Base-by-base conservation (phyloP, 306 rosid genomes). In the Hippophae gyantsensis region DNA sequence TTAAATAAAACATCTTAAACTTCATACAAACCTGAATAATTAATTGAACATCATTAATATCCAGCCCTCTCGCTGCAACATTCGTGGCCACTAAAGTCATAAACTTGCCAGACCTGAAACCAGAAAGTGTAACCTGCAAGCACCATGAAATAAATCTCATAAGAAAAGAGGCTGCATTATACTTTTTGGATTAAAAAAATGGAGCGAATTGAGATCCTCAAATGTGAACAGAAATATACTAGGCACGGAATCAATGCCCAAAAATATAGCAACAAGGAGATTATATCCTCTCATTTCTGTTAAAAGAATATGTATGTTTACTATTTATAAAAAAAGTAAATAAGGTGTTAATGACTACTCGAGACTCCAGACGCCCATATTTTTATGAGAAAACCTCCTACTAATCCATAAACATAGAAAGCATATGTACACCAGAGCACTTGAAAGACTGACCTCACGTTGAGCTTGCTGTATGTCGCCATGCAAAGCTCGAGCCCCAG, bases 1-100 rank as follows among this genome's bases (percentile, higher is more conserved):
- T 23, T 49, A 49, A 48, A 13, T 6, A 7, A 25, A 2, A 58
- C 56, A 53, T 10, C 23, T 25, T 27, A 7, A 64, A 8, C 14
- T 10, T 60, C 71, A 68, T 32, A 32, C 38, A 32, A 62, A 90
- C 96, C 98, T 90, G 96, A 48, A 90, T 87, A 67, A 90, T 83
- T 73, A 90, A 75, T 66, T 87, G 95, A 69, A 87, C 96, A 50
- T 90, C 98, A 72, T 90, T 78, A 71, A 90, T 90, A 75, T 90
- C 98, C 65, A 90, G 71, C 54, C 98, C 98, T 47, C 98, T 81
- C 5, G 98, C 98, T 2, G 96, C 98, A 60, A 90, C 98, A 81
- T 90, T 90, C 42, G 98, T 87, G 27, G 98, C 98, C 6, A 90
- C 98, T 71, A 90, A 64, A 14, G 84, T 74, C 62, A 72, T 23